These are phyloP conservation scores for Sequoiadendron giganteum DNA, from an alignment of 75 land plant genomes.

Conservation along the genomic window DNA sequence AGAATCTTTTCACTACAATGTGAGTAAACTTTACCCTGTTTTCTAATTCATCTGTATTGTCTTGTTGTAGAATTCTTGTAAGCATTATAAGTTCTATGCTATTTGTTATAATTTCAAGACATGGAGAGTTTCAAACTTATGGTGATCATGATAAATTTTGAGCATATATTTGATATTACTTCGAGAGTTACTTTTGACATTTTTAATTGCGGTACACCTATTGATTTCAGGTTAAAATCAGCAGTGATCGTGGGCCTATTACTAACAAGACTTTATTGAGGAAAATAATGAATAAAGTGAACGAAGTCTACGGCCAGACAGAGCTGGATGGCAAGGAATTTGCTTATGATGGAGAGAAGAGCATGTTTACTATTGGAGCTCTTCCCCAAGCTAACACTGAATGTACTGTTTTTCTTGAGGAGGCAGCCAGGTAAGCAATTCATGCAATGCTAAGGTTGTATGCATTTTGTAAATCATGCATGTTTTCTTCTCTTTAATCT, in stretches of 20 bases:
- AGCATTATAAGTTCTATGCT: background rate
- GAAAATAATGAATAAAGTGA: constrained; percentile 49
- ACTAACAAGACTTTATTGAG: constrained; percentile 49
- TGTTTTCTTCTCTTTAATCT: background rate
- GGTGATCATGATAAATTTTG: background rate
- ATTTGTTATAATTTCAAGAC: background rate
- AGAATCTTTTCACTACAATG: constrained; percentile 80
- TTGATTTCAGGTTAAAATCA: constrained; percentile 3
- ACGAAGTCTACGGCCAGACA: constrained; percentile 31
- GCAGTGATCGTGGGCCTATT: constrained; percentile 31
- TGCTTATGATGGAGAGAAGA: constrained; percentile 80
- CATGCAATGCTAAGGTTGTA: background rate
- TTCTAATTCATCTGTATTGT: constrained; percentile 4
- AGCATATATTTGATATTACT: background rate
- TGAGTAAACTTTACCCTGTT: constrained; percentile 22
- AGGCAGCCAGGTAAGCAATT: constrained; percentile 19
- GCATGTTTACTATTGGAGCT: constrained; percentile 50
- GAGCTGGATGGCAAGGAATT: constrained; percentile 46
- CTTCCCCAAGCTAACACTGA: constrained; percentile 41
- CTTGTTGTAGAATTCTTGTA: background rate
- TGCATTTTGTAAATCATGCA: background rate
- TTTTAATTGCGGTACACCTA: background rate
- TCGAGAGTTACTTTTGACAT: background rate
- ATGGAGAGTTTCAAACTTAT: background rate
- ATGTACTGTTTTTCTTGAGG: constrained; percentile 50